Evolutionary conservation across 2,329 filamentous ascomycete species (phyloP).

Genomic region (Lasiodiplodia theobromae): DNA sequence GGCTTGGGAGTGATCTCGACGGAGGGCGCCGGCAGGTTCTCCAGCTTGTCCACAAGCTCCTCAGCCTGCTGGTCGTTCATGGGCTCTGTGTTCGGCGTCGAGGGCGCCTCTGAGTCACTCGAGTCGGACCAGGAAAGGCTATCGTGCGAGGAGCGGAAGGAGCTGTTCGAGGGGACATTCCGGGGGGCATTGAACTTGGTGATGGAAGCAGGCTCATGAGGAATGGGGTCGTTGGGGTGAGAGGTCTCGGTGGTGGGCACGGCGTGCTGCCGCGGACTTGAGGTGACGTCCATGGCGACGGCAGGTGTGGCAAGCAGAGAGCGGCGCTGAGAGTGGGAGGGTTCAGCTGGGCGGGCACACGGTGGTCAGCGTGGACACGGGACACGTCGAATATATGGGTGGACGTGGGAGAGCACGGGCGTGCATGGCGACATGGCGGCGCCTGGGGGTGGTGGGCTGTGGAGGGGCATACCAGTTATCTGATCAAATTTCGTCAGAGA

Average conservation of each 20-base stretch:
- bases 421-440: neutral
- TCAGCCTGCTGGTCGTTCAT: slow-evolving; percentile 51
- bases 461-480: slow-evolving; percentile 28
- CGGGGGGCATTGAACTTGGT: slow-evolving; percentile 41
- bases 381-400: slow-evolving; percentile 18
- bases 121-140: slow-evolving; percentile 51
- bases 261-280: slow-evolving; percentile 42
- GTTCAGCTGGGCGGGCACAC: neutral
- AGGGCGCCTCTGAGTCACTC: slow-evolving; percentile 51
- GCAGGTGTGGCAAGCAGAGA: slow-evolving; percentile 33
- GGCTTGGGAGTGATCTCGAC: slow-evolving; percentile 47
- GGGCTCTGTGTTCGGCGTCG: slow-evolving; percentile 54
- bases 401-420: slow-evolving; percentile 3
- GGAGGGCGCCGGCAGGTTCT: slow-evolving; percentile 46
- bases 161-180: slow-evolving; percentile 42
- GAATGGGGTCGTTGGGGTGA: slow-evolving; percentile 56
- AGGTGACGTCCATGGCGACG: slow-evolving; percentile 32
- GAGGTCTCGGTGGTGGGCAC: slow-evolving; percentile 53
- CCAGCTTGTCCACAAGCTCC: slow-evolving; percentile 52
- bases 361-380: slow-evolving; percentile 10
- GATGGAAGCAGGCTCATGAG: slow-evolving; percentile 48
- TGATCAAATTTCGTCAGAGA: slow-evolving; percentile 29
- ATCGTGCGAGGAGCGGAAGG: slow-evolving; percentile 50
- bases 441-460: neutral
- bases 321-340: slow-evolving; percentile 24